A percentile compares a stretch with the other conserved stretches of the same genome.
Conservation (phyloP, 2,329 filamentous ascomycete species). For the Scorias spongiosa region DNA sequence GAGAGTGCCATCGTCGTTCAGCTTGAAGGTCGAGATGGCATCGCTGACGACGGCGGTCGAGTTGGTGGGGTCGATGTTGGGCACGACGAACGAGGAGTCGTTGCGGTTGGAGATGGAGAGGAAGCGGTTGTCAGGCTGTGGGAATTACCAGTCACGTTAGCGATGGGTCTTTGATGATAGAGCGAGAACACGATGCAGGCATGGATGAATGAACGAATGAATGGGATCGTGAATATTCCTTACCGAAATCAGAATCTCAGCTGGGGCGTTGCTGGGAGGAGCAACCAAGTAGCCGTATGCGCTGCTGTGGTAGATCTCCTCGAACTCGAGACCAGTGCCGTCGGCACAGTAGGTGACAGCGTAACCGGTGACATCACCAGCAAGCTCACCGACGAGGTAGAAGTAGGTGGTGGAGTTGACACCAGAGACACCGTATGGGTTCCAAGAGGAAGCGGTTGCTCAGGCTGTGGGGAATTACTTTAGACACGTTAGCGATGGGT, state of each 20-base stretch:
- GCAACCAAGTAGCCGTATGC: slow-evolving; percentile 31
- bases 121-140: slow-evolving; percentile 36
- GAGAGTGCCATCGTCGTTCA: slow-evolving; percentile 43
- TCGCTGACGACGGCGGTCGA: slow-evolving; percentile 30
- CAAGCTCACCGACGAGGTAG: slow-evolving; percentile 34
- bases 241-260: slow-evolving; percentile 36
- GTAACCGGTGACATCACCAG: slow-evolving; percentile 35
- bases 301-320: slow-evolving; percentile 30
- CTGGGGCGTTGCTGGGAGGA: slow-evolving; percentile 35
- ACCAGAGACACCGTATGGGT: slow-evolving; percentile 13
- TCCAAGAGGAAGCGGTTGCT: slow-evolving; percentile 19
- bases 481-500: no score
- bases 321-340: slow-evolving; percentile 32
- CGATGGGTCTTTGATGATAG: background rate
- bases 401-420: slow-evolving; percentile 17
- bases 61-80: slow-evolving; percentile 29
- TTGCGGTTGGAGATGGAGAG: slow-evolving; percentile 54
- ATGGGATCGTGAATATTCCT: slow-evolving; percentile 1
- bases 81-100: slow-evolving; percentile 35
- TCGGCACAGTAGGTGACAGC: slow-evolving; percentile 27
- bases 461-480: no score
- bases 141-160: slow-evolving; percentile 1
- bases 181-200: background rate
- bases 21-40: slow-evolving; percentile 47
- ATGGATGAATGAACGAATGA: background rate